Base-by-base conservation (phyloP, 2,329 filamentous ascomycete genomes). In the Paecilomyces fulvus region DNA sequence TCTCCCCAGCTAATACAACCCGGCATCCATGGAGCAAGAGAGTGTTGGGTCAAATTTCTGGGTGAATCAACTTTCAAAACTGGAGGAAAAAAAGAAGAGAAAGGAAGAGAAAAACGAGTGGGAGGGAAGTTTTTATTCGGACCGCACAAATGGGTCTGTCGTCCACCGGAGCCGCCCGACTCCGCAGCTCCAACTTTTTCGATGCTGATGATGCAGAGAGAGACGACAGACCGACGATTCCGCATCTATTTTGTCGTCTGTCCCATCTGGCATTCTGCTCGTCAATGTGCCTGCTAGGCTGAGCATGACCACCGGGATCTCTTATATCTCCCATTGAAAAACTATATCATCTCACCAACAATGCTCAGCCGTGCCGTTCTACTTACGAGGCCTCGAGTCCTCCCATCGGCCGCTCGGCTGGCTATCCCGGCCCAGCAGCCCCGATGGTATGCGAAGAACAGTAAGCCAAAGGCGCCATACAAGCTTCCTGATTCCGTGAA, bases 31-130 rank as follows among this genome's bases (percentile, higher is more conserved):
- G 66, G 67, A 69, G 66, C 60, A 62, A 59, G 60, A 60, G 77
- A 71, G 70, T 77, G 77, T 69, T 71, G 75, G 76, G 81, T 81
- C 82, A 84, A 84, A 83, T 83, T 82, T 78, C 74, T 75, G 73
- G 76, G 79, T 69, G 60, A 60, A 50, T 77, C 74, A 83, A 83
- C 79, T 83, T 84, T 82, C 74, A 70, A 64, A 67, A 70, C 61
- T 72, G 66, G 68, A 67, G 66, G 71, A 71, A 70, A 71, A 71
- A 70, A 64, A 65, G 63, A 64, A 61, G 60, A 61, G 54, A 55
- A 59, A 56, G 59, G 20, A 55, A 58, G 54, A 61, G 61, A 60
- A 58, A 43, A 56, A 62, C 61, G 55, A 30, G 56, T 62, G 56
- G 56, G 58, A 57, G 56, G 60, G 58, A 51, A 52, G 57, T 54